These are phyloP conservation scores for Dactylellina sp. DNA, from an alignment of 2,329 filamentous ascomycete species.

Conservation along the genomic window DNA sequence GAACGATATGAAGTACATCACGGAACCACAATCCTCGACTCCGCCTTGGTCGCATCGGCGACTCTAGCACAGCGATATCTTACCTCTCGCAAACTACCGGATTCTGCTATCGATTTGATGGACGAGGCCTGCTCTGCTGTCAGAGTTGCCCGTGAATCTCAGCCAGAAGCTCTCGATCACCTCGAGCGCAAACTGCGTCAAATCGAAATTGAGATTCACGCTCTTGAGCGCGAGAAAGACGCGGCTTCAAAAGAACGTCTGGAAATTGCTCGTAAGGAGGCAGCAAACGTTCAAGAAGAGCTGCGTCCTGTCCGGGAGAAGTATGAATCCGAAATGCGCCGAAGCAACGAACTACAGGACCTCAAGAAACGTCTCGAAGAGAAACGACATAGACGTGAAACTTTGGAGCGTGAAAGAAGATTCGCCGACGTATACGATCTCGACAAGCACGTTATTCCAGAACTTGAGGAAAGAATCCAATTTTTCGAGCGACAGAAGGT, in stretches of 20 bases:
- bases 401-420: slow-evolving; percentile 88
- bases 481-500: slow-evolving; percentile 83
- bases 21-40: slow-evolving; percentile 95
- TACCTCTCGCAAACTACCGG: slow-evolving; percentile 87
- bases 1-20: slow-evolving; percentile 99
- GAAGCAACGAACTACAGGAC: slow-evolving; percentile 91
- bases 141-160: slow-evolving; percentile 91
- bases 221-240: slow-evolving; percentile 91
- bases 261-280: slow-evolving; percentile 84
- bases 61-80: slow-evolving; percentile 93
- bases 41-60: slow-evolving; percentile 90
- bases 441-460: slow-evolving; percentile 96
- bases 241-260: slow-evolving; percentile 88
- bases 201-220: slow-evolving; percentile 96
- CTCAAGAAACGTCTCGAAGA: slow-evolving; percentile 94
- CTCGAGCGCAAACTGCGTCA: slow-evolving; percentile 90
- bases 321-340: slow-evolving; percentile 91
- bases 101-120: slow-evolving; percentile 95
- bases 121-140: slow-evolving; percentile 98
- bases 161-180: slow-evolving; percentile 94
- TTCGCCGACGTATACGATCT: slow-evolving; percentile 90
- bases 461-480: slow-evolving; percentile 84
- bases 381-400: slow-evolving; percentile 89
- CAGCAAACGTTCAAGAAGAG: slow-evolving; percentile 93
- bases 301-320: slow-evolving; percentile 90